These are phyloP conservation scores for Beauveria rudraprayagi DNA, from an alignment of 2,329 filamentous ascomycete species.

Conservation along the genomic window DNA sequence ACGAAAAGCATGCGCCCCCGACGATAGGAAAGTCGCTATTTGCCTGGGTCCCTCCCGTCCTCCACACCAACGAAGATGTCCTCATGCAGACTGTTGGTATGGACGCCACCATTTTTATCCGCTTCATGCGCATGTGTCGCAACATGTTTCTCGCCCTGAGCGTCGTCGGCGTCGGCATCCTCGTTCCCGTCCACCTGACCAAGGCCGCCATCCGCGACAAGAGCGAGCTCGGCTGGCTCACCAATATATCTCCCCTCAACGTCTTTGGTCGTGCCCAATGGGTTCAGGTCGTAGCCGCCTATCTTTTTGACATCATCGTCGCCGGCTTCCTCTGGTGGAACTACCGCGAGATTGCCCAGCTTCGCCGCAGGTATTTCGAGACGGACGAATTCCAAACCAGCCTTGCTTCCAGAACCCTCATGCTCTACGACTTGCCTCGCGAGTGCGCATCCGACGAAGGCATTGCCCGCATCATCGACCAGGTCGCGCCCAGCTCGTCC, in stretches of 20 bases:
- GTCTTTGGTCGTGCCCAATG: constrained; percentile 47
- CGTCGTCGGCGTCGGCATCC: constrained; percentile 64
- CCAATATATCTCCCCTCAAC: constrained; percentile 51
- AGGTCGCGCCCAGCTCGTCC: constrained; percentile 68
- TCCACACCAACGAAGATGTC: constrained; percentile 68
- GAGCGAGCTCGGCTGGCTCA: constrained; percentile 37
- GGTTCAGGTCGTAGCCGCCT: constrained; percentile 52
- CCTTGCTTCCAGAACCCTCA: constrained; percentile 65
- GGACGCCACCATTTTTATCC: constrained; percentile 84
- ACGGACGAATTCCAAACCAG: constrained; percentile 82
- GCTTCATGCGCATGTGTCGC: constrained; percentile 83
- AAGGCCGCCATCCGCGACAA: constrained; percentile 25
- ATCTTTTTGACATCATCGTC: constrained; percentile 65
- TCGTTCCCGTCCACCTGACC: constrained; percentile 72
- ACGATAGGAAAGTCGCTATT: constrained; percentile 80
- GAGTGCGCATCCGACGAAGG: constrained; percentile 77
- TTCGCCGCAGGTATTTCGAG: constrained; percentile 75
- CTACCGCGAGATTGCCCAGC: constrained; percentile 61
- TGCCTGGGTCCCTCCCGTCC: constrained; percentile 74
- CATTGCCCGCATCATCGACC: constrained; percentile 73
- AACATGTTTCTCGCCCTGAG: constrained; percentile 75
- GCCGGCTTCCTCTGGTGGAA: constrained; percentile 84
- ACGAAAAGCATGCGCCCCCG: constrained; percentile 82
- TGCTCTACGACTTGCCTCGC: constrained; percentile 77
- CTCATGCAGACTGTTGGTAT: constrained; percentile 78